A percentile compares a stretch with the other conserved stretches of the same genome.
Conservation (phyloP, 73 alveolate species). For the Durusdinium trenchii region DNA sequence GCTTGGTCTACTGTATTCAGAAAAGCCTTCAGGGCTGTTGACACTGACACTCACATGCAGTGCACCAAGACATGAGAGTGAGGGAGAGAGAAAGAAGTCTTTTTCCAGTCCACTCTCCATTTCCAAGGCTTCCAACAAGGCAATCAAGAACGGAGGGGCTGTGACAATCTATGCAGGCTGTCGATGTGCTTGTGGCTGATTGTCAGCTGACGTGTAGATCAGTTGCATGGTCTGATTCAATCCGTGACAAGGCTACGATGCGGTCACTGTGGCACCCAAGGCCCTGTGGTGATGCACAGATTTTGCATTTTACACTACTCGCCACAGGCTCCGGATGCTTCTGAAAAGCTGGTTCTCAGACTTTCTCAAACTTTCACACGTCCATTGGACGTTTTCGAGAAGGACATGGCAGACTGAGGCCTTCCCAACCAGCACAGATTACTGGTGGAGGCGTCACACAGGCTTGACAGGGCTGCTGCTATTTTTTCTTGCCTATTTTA, state of each 20-base stretch:
- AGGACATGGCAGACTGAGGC: not conserved
- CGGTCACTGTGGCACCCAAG: conserved; percentile 38
- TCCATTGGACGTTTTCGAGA: not conserved
- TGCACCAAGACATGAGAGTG: not conserved
- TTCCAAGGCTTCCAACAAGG: conserved; percentile 75
- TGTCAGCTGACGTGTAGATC: not conserved
- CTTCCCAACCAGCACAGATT: conserved; percentile 38
- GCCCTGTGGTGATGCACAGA: too few relatives aligned
- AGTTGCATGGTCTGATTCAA: not conserved
- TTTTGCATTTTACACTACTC: not conserved
- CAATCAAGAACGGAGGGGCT: conserved; percentile 80
- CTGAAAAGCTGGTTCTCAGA: not conserved
- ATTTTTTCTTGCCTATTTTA: not conserved
- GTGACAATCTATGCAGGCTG: conserved; percentile 80
- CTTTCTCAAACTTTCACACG: not conserved
- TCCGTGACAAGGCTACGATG: conserved; percentile 17
- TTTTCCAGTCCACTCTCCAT: not conserved
- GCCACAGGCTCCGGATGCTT: not conserved
- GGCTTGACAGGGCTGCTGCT: not conserved
- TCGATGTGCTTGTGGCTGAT: not conserved
- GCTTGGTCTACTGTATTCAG: too few relatives aligned
- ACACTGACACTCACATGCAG: not conserved
- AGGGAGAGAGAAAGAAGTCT: not conserved
- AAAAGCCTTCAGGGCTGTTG: not conserved
- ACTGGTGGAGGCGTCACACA: conserved; percentile 36